Percentiles rank a stretch among this genome's conserved stretches.
These are phyloP conservation scores for Ophiostoma himal-ulmi DNA, from an alignment of 2,329 filamentous ascomycete genomes.

Conservation along the genomic window DNA sequence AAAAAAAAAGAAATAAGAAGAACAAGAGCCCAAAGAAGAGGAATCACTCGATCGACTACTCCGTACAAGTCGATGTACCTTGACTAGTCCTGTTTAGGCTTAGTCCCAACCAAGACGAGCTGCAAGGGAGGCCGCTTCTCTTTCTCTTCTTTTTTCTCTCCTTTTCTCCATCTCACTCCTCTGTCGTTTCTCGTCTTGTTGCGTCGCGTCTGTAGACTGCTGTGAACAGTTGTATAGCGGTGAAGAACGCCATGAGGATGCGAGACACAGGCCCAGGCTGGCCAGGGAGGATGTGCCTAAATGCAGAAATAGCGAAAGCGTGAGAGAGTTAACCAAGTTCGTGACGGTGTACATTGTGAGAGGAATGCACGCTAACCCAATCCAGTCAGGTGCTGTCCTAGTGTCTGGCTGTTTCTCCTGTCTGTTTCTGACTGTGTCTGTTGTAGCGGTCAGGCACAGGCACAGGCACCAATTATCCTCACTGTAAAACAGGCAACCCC, in stretches of 20 bases:
- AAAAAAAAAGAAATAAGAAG: neutral
- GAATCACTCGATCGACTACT: neutral
- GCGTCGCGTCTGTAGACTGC: neutral
- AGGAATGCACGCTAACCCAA: neutral
- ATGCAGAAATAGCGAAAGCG: neutral
- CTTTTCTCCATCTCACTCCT: neutral
- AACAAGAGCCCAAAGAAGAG: neutral
- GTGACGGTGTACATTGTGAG: neutral
- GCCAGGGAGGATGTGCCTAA: neutral
- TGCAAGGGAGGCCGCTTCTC: slow-evolving; percentile 5
- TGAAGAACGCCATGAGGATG: slow-evolving; percentile 22
- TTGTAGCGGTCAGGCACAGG: slow-evolving; percentile 8
- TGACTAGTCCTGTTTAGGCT: neutral
- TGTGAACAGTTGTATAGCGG: slow-evolving; percentile 13
- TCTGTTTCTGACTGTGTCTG: neutral
- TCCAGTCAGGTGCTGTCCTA: neutral
- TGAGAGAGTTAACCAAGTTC: neutral
- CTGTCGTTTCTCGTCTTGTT: neutral
- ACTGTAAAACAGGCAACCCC: neutral
- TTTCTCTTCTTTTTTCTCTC: neutral
- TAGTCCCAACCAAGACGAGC: neutral
- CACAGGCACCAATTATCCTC: neutral
- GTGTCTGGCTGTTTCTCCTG: neutral
- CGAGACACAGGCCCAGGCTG: slow-evolving; percentile 13
- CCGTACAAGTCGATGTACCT: neutral